A percentile compares a stretch with the other conserved stretches of the same genome.
phyloP scores from a whole-genome alignment of 2,329 filamentous ascomycete species.

The Fusarium sp. region DNA sequence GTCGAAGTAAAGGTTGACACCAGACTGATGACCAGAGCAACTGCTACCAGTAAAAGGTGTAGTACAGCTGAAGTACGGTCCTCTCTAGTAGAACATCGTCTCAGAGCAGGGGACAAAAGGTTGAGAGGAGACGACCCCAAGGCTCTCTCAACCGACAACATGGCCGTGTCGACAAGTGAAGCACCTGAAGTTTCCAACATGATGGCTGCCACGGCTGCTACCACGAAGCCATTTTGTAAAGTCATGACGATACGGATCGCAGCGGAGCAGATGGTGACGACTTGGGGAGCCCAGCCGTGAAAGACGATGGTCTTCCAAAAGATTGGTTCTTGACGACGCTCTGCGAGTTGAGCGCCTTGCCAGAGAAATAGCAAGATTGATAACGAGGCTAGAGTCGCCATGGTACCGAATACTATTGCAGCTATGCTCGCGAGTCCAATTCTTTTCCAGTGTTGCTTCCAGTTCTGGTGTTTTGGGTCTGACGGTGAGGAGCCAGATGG shows the following conservation, averaged over 20 bases:
- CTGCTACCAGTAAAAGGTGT: neutral
- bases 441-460: neutral
- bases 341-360: neutral
- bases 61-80: neutral
- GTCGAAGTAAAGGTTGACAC: slow-evolving; percentile 15
- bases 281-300: neutral
- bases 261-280: neutral
- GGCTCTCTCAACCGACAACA: neutral
- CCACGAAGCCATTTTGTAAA: neutral
- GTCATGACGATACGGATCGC: neutral
- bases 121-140: neutral
- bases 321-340: neutral
- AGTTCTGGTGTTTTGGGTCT: neutral
- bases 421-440: neutral
- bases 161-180: neutral
- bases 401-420: neutral
- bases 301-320: neutral
- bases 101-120: slow-evolving; percentile 13
- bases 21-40: neutral
- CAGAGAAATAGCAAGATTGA: neutral
- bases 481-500: neutral
- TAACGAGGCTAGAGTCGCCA: neutral
- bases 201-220: neutral
- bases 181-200: neutral
- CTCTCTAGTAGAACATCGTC: accelerated